Evolutionary conservation across 441 rosid species (phyloP).

Genomic region (Flueggea neowawraea): DNA sequence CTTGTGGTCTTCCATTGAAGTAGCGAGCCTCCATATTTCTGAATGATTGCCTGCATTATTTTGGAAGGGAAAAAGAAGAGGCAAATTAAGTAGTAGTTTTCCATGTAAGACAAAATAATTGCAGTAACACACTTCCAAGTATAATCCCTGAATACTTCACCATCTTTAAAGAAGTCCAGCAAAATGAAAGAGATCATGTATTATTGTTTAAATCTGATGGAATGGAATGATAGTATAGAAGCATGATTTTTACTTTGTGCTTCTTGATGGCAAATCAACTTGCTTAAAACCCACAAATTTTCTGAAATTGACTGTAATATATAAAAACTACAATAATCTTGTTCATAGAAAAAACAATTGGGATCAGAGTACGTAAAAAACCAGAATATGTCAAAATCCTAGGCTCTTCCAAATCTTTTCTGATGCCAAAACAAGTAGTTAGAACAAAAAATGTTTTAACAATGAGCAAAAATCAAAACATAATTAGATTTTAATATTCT

Average conservation of each 20-base stretch:
- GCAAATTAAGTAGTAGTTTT: neutral
- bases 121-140: too few relatives aligned
- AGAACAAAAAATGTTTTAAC: too few relatives aligned
- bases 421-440: too few relatives aligned
- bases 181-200: neutral
- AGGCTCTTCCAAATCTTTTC: too few relatives aligned
- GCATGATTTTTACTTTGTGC: neutral
- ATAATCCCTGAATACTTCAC: too few relatives aligned
- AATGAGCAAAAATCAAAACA: too few relatives aligned
- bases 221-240: neutral
- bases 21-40: conserved; percentile 79
- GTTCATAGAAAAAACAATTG: too few relatives aligned
- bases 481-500: too few relatives aligned
- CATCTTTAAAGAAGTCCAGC: too few relatives aligned
- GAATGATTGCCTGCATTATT: conserved; percentile 63
- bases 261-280: neutral
- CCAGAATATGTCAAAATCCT: too few relatives aligned
- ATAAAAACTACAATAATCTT: too few relatives aligned
- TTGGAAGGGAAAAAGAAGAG: conserved; percentile 11
- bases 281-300: neutral
- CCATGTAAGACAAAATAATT: neutral
- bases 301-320: neutral
- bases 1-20: conserved; percentile 82
- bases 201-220: neutral
- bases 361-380: too few relatives aligned